Conservation (phyloP, 2,329 filamentous ascomycete species). For the Ophiostoma angusticollis region DNA sequence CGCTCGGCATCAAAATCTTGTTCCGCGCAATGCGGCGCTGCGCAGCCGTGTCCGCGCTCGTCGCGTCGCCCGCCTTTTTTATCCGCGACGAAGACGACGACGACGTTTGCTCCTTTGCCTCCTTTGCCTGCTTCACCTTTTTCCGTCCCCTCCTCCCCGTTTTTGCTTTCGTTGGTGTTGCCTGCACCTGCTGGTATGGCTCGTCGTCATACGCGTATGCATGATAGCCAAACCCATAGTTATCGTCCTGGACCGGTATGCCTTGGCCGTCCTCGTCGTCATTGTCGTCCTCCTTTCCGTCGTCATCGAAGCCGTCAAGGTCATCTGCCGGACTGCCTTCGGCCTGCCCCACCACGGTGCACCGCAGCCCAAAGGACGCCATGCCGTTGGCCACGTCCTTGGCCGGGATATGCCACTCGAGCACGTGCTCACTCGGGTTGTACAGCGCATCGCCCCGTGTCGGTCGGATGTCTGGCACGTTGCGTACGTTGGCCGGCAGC, state of each 20-base stretch:
- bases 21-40: conserved; percentile 49
- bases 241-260: conserved; percentile 20
- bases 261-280: conserved; percentile 27
- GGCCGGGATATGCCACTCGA: conserved; percentile 74
- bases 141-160: conserved; percentile 16
- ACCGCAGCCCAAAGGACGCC: conserved; percentile 61
- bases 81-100: no score
- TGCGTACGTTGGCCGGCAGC: conserved; percentile 65
- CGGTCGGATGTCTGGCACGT: conserved; percentile 68
- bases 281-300: conserved; percentile 34
- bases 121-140: conserved; percentile 22
- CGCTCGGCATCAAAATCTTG: conserved; percentile 67
- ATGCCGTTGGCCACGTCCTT: conserved; percentile 60
- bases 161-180: conserved; percentile 3
- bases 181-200: conserved; percentile 39
- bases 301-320: conserved; percentile 31
- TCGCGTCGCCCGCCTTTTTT: background rate
- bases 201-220: conserved; percentile 41
- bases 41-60: conserved; percentile 16
- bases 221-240: conserved; percentile 39
- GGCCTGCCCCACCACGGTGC: conserved; percentile 60
- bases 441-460: conserved; percentile 76
- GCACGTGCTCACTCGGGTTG: conserved; percentile 53
- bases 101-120: conserved; percentile 16
- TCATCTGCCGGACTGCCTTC: background rate